Percentiles rank a stretch among this genome's conserved stretches.
These are phyloP conservation scores for Yamadazyma sp. DNA, from an alignment of 805 yeast species.

Conservation along the genomic window DNA sequence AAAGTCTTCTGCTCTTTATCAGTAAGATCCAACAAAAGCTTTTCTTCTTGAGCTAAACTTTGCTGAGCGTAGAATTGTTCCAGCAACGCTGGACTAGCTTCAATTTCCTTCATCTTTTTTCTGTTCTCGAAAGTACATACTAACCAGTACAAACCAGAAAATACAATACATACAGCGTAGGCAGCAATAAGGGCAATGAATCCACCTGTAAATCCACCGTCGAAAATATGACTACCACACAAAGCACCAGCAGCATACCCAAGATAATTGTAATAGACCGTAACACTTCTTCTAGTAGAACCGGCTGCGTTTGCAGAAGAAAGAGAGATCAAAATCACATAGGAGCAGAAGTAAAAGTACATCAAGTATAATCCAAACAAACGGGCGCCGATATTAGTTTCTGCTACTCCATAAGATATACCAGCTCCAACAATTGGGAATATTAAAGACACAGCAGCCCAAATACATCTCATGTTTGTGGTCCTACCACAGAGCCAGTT, in stretches of 20 bases:
- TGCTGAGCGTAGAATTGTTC: constrained; percentile 11
- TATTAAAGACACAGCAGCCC: constrained; percentile 13
- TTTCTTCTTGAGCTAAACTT: constrained; percentile 11
- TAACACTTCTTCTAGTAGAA: constrained; percentile 30
- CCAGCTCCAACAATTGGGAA: constrained; percentile 23
- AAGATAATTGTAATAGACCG: constrained; percentile 34
- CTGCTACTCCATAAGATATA: constrained; percentile 19
- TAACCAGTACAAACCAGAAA: constrained; percentile 18
- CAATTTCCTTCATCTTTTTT: constrained; percentile 14
- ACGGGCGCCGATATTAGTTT: constrained; percentile 21
- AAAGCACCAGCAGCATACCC: constrained; percentile 31
- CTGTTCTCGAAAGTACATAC: constrained; percentile 17
- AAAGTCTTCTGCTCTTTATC: constrained; percentile 22
- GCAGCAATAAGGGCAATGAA: constrained; percentile 22
- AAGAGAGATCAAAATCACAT: constrained; percentile 28
- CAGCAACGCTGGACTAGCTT: constrained; percentile 8
- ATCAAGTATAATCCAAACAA: constrained; percentile 29
- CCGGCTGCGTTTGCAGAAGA: constrained; percentile 32
- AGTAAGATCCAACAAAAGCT: constrained; percentile 18
- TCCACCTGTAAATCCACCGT: constrained; percentile 20
- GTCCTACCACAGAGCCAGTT: constrained; percentile 32
- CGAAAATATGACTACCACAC: constrained; percentile 27
- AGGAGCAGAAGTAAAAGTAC: constrained; percentile 32
- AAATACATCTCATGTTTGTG: constrained; percentile 15
- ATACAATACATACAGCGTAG: constrained; percentile 18